phyloP scores from a whole-genome alignment of 257 asterid species.

The Osmanthus fragrans region DNA sequence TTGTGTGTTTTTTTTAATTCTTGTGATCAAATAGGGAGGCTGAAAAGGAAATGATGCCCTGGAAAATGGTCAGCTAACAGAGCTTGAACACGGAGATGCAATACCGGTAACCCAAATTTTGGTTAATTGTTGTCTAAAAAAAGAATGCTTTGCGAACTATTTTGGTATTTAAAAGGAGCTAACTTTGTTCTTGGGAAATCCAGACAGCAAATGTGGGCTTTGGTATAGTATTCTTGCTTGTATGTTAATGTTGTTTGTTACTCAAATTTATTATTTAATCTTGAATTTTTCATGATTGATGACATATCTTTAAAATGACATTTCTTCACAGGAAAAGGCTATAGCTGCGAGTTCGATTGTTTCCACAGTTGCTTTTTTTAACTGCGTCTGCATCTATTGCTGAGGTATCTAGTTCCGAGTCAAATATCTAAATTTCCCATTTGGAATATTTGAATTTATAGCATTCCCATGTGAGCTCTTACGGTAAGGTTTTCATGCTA shows the following conservation, averaged over 20 bases:
- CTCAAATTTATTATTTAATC: background rate
- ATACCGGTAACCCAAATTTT: slow-evolving; percentile 28
- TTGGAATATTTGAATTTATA: background rate
- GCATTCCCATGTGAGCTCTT: too few relatives aligned
- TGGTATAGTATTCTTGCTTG: slow-evolving; percentile 44
- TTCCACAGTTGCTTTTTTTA: slow-evolving; percentile 44
- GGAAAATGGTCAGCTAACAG: slow-evolving; percentile 29
- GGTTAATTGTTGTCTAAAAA: background rate
- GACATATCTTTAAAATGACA: background rate
- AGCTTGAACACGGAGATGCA: slow-evolving; percentile 48
- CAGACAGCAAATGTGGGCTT: slow-evolving; percentile 55
- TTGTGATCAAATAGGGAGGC: background rate
- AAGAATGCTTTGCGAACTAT: background rate
- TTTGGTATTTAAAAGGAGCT: background rate
- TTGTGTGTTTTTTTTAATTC: background rate
- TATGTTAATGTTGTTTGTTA: slow-evolving; percentile 18
- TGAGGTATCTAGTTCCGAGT: background rate
- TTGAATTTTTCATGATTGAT: background rate
- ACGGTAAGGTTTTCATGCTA: too few relatives aligned
- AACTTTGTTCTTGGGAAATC: slow-evolving; percentile 15
- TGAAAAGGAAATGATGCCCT: background rate
- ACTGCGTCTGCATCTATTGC: slow-evolving; percentile 45
- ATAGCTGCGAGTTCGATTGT: slow-evolving; percentile 51
- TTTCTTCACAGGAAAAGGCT: slow-evolving; percentile 41
- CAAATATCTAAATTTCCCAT: background rate